Evolutionary conservation across 2,329 filamentous ascomycete species (phyloP).

Genomic region (Trichophyton mentagrophytes): DNA sequence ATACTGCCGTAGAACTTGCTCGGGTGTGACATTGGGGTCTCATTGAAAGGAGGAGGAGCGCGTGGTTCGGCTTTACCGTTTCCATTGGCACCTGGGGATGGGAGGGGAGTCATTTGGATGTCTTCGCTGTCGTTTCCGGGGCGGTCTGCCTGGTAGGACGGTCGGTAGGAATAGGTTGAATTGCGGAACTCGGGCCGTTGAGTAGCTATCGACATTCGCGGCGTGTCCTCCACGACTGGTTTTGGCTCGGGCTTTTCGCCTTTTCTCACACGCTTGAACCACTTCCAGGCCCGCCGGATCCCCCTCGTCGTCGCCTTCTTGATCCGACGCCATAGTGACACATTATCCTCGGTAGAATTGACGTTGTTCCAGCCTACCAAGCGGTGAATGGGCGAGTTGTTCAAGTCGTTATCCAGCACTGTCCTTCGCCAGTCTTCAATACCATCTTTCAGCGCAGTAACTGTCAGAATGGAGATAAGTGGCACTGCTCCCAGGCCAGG

Average conservation of each 20-base stretch:
- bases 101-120: constrained; percentile 93
- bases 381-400: constrained; percentile 89
- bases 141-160: constrained; percentile 40
- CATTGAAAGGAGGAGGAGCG: background rate
- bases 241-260: constrained; percentile 29
- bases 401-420: constrained; percentile 79
- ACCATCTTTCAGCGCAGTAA: constrained; percentile 87
- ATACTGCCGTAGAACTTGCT: constrained; percentile 46
- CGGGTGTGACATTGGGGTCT: background rate
- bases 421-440: constrained; percentile 93
- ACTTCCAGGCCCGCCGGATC: constrained; percentile 43
- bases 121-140: constrained; percentile 41
- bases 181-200: constrained; percentile 40
- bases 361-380: constrained; percentile 83
- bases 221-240: constrained; percentile 27
- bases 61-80: background rate
- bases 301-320: constrained; percentile 73
- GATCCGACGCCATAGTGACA: constrained; percentile 72
- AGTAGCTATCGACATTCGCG: constrained; percentile 55
- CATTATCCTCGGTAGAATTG: constrained; percentile 75
- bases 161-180: constrained; percentile 43
- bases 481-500: constrained; percentile 83
- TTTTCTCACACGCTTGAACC: constrained; percentile 39
- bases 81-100: constrained; percentile 46
- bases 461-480: constrained; percentile 76